Percentiles rank a stretch among this genome's conserved stretches.
Evolutionary conservation across 2,329 filamentous ascomycete genomes (phyloP).

Genomic region (Mycosphaerella arachidis): DNA sequence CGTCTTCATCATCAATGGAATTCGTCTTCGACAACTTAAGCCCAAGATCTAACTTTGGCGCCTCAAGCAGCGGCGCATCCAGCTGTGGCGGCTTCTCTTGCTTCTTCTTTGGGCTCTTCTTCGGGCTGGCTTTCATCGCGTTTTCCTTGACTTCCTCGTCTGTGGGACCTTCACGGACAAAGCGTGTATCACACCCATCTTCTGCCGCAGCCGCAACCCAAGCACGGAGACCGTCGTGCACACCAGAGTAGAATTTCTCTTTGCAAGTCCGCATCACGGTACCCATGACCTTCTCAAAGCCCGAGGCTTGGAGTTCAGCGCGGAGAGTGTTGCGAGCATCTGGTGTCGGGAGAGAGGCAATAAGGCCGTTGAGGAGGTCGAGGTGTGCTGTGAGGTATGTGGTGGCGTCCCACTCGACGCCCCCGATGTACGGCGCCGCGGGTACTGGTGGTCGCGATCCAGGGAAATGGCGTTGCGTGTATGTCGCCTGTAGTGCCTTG

Average conservation of each 20-base stretch:
- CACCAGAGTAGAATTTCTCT: conserved; percentile 91
- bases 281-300: conserved; percentile 88
- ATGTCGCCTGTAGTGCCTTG: conserved; percentile 32
- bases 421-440: conserved; percentile 91
- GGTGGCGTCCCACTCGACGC: conserved; percentile 97
- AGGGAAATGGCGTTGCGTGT: conserved; percentile 70
- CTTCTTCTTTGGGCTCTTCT: conserved; percentile 35
- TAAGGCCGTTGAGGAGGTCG: conserved; percentile 84
- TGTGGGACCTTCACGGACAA: conserved; percentile 71
- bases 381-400: conserved; percentile 92
- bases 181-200: conserved; percentile 80
- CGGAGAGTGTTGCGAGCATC: conserved; percentile 73
- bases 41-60: conserved; percentile 24
- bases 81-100: conserved; percentile 24
- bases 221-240: conserved; percentile 81
- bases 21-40: conserved; percentile 20
- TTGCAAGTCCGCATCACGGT: conserved; percentile 84
- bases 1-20: conserved; percentile 24
- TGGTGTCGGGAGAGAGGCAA: conserved; percentile 70
- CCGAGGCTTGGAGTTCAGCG: conserved; percentile 72
- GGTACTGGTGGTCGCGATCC: conserved; percentile 82
- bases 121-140: conserved; percentile 37
- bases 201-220: conserved; percentile 86
- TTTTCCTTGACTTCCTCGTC: conserved; percentile 39
- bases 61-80: conserved; percentile 14